Percentiles rank a stretch among this genome's conserved stretches.
Conservation (phyloP, 2,329 filamentous ascomycete genomes). For the Colletotrichum trifolii region DNA sequence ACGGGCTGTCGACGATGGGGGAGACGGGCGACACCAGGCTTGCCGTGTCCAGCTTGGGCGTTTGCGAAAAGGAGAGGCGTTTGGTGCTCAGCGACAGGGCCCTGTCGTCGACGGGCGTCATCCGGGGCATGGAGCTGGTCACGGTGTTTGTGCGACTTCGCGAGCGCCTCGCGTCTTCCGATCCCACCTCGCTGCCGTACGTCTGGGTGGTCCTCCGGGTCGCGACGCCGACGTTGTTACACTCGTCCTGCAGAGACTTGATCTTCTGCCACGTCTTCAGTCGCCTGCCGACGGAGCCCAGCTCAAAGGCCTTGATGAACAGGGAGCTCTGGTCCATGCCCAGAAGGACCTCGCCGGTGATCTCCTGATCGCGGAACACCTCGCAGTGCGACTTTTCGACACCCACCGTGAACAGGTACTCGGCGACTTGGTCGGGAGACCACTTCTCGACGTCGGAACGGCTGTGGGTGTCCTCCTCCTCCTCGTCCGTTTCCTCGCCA, state of each 20-base stretch:
- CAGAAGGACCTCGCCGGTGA: constrained; percentile 90
- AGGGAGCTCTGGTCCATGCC: constrained; percentile 96
- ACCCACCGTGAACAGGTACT: constrained; percentile 86
- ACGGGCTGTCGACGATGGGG: constrained; percentile 57
- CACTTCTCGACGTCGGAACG: constrained; percentile 81
- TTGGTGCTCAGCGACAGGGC: constrained; percentile 59
- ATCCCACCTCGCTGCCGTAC: constrained; percentile 69
- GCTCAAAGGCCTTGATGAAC: constrained; percentile 94
- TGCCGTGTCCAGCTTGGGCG: constrained; percentile 60
- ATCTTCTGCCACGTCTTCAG: constrained; percentile 98
- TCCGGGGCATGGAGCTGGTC: constrained; percentile 58
- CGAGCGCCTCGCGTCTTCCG: constrained; percentile 61
- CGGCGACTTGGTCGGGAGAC: constrained; percentile 84
- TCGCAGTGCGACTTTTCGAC: constrained; percentile 92
- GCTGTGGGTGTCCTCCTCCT: constrained; percentile 78
- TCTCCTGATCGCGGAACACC: constrained; percentile 95
- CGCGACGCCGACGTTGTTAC: constrained; percentile 63
- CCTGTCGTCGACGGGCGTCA: constrained; percentile 55
- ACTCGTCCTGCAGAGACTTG: constrained; percentile 89
- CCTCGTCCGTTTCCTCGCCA: constrained; percentile 94
- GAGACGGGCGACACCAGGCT: constrained; percentile 54
- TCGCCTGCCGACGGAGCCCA: constrained; percentile 89
- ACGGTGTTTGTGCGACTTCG: constrained; percentile 69
- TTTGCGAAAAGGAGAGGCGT: constrained; percentile 61
- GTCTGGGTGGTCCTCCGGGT: constrained; percentile 65